Base-by-base conservation (phyloP, 345 rosid genomes). In the Pugionium cornutum region DNA sequence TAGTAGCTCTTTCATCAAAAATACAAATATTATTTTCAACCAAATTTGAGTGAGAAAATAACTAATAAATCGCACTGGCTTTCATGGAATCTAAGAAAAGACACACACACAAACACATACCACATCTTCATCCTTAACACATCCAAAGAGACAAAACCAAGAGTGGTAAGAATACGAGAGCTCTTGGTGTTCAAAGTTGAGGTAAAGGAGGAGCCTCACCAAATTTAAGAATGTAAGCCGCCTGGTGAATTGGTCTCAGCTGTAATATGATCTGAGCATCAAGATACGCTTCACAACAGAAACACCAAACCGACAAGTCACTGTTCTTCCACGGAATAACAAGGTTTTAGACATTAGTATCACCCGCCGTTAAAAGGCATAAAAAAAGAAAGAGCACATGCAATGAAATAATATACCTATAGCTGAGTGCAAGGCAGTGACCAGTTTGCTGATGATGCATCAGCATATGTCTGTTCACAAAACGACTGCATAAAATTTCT, bases 261-360 rank as follows among this genome's bases (percentile, higher is more conserved):
- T 88, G 87, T 29, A 34, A 40, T 63, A 92, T 77, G 53, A 80
- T 66, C 79, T 80, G 87, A 29, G 91, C 89, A 62, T 92, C 90
- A 34, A 89, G 76, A 77, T 92, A 92, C 0, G 96, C 80, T 58
- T 92, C 90, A 10, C 97, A 92, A 43, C 67, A 64, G 51, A 89
- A 92, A 72, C 98, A 89, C 98, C 97, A 89, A 10, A 85, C 86
- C 2, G 96, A 89, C 18, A 92, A 74, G 53, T 92, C 98, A 77
- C 96, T 89, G 87, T 52, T 43, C 30, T 9, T 46, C 55, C 39
- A 26, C 68, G 48, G 31, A 53, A 35, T 6, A 1, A 40, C 10
- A 4, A 40, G 2, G 4, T 40, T 9, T 7, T 36, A 4, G 4
- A 36, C 6, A 36, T 4, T 7, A 32, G 6, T 9, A 46, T 61